Conservation (phyloP, 495 filamentous ascomycete species). For the Hyaloscypha hepaticicola region DNA sequence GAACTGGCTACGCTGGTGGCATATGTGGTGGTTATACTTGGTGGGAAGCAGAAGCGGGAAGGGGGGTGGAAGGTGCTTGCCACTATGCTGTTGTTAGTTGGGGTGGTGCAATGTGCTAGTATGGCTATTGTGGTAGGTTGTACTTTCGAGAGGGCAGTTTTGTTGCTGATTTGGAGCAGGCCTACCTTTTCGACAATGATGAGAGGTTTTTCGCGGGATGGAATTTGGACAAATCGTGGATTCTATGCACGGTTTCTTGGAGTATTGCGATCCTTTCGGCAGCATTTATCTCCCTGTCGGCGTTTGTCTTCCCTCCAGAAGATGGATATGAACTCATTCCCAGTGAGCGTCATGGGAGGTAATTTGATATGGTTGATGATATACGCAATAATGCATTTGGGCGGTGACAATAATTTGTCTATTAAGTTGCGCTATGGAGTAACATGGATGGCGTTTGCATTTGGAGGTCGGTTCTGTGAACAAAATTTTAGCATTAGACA, state of each 20-base stretch:
- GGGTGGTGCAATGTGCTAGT: constrained; percentile 60
- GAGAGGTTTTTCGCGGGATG: constrained; percentile 85
- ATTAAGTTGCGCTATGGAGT: neutral
- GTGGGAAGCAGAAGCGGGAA: constrained; percentile 73
- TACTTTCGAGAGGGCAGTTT: neutral
- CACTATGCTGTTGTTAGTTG: constrained; percentile 59
- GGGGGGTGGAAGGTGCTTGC: constrained; percentile 75
- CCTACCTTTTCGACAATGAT: constrained; percentile 82
- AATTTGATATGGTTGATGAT: neutral
- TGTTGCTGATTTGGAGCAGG: constrained; percentile 44
- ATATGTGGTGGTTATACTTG: constrained; percentile 69
- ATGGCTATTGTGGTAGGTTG: constrained; percentile 78
- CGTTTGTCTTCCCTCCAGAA: constrained; percentile 69
- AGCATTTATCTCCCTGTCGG: constrained; percentile 59
- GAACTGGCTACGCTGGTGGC: constrained; percentile 73
- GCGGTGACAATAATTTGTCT: neutral
- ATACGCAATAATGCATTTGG: neutral
- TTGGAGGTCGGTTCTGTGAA: too few relatives aligned
- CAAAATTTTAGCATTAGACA: too few relatives aligned
- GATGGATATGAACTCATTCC: constrained; percentile 74
- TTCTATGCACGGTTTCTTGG: constrained; percentile 75
- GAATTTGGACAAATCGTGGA: constrained; percentile 74
- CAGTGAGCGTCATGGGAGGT: constrained; percentile 25
- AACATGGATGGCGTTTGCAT: neutral
- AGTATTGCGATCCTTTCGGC: constrained; percentile 61